Evolutionary conservation across 305 asterid species (phyloP), one percentile per base, ranked within the genome.

Genomic region (Fraxinus nigra): DNA sequence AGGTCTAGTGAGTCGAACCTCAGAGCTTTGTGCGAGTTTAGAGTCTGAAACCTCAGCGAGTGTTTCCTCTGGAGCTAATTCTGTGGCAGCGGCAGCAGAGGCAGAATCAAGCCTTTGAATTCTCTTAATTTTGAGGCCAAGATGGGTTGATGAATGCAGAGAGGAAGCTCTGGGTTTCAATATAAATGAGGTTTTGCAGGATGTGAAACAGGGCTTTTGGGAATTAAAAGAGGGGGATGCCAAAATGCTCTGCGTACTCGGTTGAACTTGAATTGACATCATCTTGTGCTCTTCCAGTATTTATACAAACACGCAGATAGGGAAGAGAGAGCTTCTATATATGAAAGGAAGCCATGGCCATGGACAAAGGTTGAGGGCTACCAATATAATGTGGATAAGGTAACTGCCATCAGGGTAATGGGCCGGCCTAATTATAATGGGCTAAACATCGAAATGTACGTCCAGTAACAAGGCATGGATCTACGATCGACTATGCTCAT

Each of bases 251-350:
- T 83, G 87, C 16, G 84, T 28, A 77, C 86, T 77, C 65, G 90
- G 79, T 43, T 87, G 92, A 77, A 92, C 38, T 48, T 92, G 69
- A 83, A 89, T 85, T 76, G 91, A 80, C 73, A 88, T 75, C 92
- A 90, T 89, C 77, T 78, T 88, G 85, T 79, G 77, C 75, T 79
- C 40, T 83, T 22, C 63, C 63, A 48, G 72, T 13, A 11, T 22
- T 18, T 8, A 9, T 14, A 35, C 16, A 3, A 14, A 67, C 75
- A 70, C 18, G 76, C 20, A 78, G 83, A 20, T 56, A 43, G 82
- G 77, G 76, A 43, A 22, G 72, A 65, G 65, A 65, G 65, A 18
- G 56, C 3, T 76, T 16, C 13, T 43, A 28, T 30, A 69, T 67
- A 28, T 77, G 78, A 69, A 75, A 85, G 18, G 34, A 56, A 40